Evolutionary conservation across 192 early-diverging fungal species (phyloP), one percentile per base, ranked within the genome.

Genomic region (Coemansia sp.): DNA sequence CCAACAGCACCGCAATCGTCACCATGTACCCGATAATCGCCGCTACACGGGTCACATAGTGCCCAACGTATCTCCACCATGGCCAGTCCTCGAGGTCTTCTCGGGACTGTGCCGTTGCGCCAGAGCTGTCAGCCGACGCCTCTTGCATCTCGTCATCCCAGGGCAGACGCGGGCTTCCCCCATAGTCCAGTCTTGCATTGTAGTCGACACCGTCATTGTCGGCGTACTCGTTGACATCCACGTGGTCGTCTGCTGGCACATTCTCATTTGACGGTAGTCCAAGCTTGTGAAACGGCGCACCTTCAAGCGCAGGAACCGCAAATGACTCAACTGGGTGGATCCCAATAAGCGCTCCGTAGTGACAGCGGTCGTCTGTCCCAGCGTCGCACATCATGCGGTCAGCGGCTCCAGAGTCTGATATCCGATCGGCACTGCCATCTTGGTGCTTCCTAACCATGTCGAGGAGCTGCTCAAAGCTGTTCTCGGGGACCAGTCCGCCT

Each of bases 31-130:
- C 78, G 9, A 81, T 81, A 15, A 75, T 46, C 9, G 78, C 78
- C 10, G 78, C 78, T 2, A 81, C 70, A 5, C 78, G 73, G 10
- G 78, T 81, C 49, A 66, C 59, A 46, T 81, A 81, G 49, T 81
- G 78, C 11, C 78, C 78, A 9, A 81, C 66, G 50, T 72, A 75
- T 23, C 73, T 66, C 78, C 78, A 81, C 78, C 78, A 81, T 23
- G 78, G 63, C 78, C 78, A 73, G 4, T 71, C 69, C 42, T 65
- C 34, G 29, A 17, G 11, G 6, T 71, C 74, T 8, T 67, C 69
- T 29, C 41, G 45, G 5, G 40, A 3, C n/a, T 32, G 42, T 17
- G 50, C 20, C 11, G 23, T 2, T 9, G 29, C 14, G 9, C 23
- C 35, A 32, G 41, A 32, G n/a, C 17, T 33, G 34, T 34, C 53